Percentiles rank a stretch among this genome's conserved stretches.
These are phyloP conservation scores for Tolypocladium inflatum DNA, from an alignment of 2,329 filamentous ascomycete species.

Conservation along the genomic window DNA sequence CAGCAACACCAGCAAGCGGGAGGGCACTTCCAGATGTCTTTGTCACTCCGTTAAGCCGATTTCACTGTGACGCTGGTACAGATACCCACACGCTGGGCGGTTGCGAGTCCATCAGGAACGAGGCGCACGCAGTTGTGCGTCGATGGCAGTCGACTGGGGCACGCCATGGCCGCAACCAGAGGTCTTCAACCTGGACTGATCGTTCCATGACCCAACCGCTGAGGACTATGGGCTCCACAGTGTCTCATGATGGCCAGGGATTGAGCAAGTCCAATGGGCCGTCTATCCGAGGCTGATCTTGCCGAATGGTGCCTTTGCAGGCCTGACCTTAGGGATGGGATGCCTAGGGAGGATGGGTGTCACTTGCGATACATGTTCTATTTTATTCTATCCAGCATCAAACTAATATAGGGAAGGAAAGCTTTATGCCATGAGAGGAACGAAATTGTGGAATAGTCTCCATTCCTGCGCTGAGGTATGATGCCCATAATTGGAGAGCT, in stretches of 20 bases:
- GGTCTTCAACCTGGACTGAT: background rate
- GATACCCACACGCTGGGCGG: background rate
- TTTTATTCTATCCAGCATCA: background rate
- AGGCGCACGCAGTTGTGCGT: background rate
- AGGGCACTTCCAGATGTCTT: conserved; percentile 7
- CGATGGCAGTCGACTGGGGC: conserved; percentile 4
- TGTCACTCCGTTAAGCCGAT: conserved; percentile 11
- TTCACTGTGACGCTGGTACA: conserved; percentile 3
- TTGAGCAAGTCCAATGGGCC: background rate
- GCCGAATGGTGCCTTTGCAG: background rate
- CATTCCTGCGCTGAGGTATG: background rate
- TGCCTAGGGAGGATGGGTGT: background rate
- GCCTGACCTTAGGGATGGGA: background rate
- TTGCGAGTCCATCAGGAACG: background rate
- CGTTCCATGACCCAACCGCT: background rate
- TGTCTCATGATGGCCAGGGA: background rate
- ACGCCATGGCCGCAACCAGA: background rate
- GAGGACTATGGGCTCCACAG: background rate
- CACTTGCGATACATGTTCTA: background rate
- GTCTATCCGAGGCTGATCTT: background rate
- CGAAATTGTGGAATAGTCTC: background rate
- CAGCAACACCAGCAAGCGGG: background rate
- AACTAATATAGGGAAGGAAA: background rate
- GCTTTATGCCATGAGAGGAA: background rate
- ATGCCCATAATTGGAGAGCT: background rate